phyloP scores from a whole-genome alignment of 2,329 filamentous ascomycete genomes.

The Ophiocordyceps robertsii region DNA sequence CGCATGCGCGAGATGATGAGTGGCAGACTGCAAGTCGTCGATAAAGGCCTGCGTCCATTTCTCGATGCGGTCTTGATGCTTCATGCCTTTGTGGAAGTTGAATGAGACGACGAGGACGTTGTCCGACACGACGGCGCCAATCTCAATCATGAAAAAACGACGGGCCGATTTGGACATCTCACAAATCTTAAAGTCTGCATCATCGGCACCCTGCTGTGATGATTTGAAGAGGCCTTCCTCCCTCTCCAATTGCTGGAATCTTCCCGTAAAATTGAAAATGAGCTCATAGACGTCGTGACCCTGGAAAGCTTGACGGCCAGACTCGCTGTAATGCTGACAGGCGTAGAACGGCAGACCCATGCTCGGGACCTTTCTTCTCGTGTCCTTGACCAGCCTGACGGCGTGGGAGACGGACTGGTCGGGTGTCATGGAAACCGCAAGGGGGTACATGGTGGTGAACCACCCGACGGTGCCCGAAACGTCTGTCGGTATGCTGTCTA shows the following conservation, averaged over 20 bases:
- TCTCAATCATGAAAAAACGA: conserved; percentile 3
- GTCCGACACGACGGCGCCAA: conserved; percentile 4
- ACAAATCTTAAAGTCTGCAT: neutral
- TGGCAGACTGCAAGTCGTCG: neutral
- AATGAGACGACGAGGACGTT: conserved; percentile 2
- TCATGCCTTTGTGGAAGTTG: conserved; percentile 2
- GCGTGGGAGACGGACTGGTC: conserved; percentile 2
- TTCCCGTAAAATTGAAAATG: conserved; percentile 33
- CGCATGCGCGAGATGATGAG: neutral
- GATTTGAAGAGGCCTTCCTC: conserved; percentile 10
- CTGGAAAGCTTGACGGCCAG: conserved; percentile 15
- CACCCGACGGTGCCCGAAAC: conserved; percentile 27
- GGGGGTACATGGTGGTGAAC: conserved; percentile 29
- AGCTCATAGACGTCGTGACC: conserved; percentile 28
- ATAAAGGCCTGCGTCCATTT: conserved; percentile 3
- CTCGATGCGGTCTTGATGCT: conserved; percentile 1
- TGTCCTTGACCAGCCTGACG: conserved; percentile 18
- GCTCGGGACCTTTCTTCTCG: conserved; percentile 16
- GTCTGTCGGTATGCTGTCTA: conserved; percentile 12
- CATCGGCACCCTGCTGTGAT: neutral
- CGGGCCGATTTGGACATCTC: conserved; percentile 2
- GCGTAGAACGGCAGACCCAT: conserved; percentile 26
- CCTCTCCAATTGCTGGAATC: conserved; percentile 27
- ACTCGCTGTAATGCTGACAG: conserved; percentile 15
- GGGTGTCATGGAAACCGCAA: conserved; percentile 7